Percentiles rank a stretch among this genome's conserved stretches.
phyloP scores from a whole-genome alignment of 1,284 basidiomycete genomes.

The Rhizoctonia solani region DNA sequence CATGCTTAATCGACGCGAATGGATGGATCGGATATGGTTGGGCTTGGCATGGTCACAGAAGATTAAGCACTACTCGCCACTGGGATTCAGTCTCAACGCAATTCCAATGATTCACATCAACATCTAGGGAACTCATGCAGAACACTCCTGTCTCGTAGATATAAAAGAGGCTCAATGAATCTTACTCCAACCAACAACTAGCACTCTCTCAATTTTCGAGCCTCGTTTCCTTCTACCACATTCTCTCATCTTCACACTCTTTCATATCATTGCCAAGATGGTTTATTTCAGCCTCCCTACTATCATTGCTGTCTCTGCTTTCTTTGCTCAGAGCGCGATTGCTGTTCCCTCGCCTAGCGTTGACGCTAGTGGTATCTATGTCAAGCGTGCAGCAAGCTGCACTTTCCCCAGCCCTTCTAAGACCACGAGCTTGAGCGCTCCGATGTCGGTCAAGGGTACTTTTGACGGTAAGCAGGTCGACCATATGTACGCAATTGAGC shows the following conservation, averaged over 20 bases:
- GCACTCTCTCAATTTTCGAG: too few relatives aligned
- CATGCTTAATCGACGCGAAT: too few relatives aligned
- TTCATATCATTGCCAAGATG: not conserved
- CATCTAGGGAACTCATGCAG: too few relatives aligned
- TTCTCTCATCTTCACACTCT: not conserved
- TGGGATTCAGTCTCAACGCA: too few relatives aligned
- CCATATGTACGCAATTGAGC: slow-evolving; percentile 1
- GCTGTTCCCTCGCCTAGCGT: not conserved
- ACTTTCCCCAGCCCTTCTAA: slow-evolving; percentile 49
- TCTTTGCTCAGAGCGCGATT: not conserved
- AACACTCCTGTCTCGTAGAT: too few relatives aligned
- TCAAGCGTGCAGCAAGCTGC: slow-evolving; percentile 41
- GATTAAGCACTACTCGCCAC: too few relatives aligned
- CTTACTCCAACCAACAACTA: too few relatives aligned
- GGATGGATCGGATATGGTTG: too few relatives aligned
- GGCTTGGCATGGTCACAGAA: too few relatives aligned
- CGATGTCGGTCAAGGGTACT: slow-evolving; percentile 47
- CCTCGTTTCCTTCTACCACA: too few relatives aligned
- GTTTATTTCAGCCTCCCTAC: not conserved
- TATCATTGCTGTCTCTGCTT: not conserved
- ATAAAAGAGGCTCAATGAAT: too few relatives aligned
- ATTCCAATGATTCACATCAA: too few relatives aligned
- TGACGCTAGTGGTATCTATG: not conserved
- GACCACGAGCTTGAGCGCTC: slow-evolving; percentile 47
- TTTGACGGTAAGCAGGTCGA: slow-evolving; percentile 25